Conservation (phyloP, 257 asterid species). For the Nicotiana tomentosiformis region DNA sequence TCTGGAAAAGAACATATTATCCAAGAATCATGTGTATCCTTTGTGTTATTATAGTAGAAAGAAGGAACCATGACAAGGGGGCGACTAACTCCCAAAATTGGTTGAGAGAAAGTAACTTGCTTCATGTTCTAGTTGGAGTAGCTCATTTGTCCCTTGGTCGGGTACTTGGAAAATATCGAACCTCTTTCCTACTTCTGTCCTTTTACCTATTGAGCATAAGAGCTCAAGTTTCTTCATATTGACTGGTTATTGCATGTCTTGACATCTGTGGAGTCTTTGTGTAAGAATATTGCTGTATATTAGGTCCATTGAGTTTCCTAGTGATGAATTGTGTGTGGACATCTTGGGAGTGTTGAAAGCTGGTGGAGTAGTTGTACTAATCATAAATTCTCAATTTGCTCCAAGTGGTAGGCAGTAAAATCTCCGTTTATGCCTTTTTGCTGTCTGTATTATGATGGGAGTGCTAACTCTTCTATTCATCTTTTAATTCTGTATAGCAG, state of each 20-base stretch:
- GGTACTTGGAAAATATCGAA: background rate
- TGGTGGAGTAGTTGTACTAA: slow-evolving; percentile 47
- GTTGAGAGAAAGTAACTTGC: background rate
- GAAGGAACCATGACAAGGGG: background rate
- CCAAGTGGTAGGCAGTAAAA: slow-evolving; percentile 28
- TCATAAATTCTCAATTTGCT: slow-evolving; percentile 30
- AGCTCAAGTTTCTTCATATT: background rate
- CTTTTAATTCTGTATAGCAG: slow-evolving; percentile 34
- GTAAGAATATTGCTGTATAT: slow-evolving; percentile 28
- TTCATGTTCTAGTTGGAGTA: background rate
- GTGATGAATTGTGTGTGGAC: slow-evolving; percentile 39
- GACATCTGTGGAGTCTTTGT: slow-evolving; percentile 46
- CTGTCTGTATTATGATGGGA: background rate
- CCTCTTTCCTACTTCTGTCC: background rate
- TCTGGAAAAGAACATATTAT: background rate
- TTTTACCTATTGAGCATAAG: background rate
- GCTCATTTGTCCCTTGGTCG: background rate
- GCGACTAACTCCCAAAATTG: background rate
- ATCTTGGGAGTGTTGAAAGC: slow-evolving; percentile 55
- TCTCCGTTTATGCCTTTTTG: background rate
- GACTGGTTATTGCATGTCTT: slow-evolving; percentile 35
- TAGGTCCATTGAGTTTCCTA: slow-evolving; percentile 33
- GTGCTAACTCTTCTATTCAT: background rate
- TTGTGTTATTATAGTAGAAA: background rate
- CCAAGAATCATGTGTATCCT: background rate